These are phyloP conservation scores for Pestalotiopsis sp. DNA, from an alignment of 2,329 filamentous ascomycete genomes.

Conservation along the genomic window DNA sequence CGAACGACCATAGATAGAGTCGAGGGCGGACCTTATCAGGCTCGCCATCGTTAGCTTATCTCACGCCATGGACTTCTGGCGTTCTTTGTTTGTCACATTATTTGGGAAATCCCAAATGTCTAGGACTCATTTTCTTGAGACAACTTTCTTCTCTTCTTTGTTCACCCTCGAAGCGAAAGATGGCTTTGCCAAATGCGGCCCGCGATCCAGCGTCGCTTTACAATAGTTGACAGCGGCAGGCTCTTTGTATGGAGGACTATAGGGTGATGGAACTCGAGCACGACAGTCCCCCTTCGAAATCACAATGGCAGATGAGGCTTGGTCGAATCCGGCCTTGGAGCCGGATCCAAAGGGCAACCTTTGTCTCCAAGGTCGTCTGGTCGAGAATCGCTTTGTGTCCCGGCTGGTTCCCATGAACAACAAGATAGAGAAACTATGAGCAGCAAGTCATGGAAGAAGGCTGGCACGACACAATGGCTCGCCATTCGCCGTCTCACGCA, in stretches of 20 bases:
- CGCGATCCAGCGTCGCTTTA: background rate
- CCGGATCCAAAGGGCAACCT: background rate
- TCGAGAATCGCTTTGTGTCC: background rate
- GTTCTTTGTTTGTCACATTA: background rate
- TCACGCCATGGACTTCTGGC: conserved; percentile 16
- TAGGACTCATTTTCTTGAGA: background rate
- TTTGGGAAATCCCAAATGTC: background rate
- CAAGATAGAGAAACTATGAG: background rate
- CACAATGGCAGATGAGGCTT: background rate
- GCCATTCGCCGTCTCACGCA: background rate
- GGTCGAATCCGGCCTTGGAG: background rate
- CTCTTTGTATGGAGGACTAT: background rate
- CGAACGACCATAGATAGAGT: background rate
- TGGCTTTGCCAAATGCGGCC: background rate
- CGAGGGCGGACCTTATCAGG: conserved; percentile 21
- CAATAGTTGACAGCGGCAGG: background rate
- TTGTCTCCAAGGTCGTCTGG: background rate
- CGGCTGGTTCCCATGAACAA: background rate
- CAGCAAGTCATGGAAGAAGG: background rate
- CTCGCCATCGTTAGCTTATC: conserved; percentile 27
- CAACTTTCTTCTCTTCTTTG: background rate
- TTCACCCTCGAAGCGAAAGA: background rate
- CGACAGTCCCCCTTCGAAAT: background rate
- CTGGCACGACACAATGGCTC: background rate
- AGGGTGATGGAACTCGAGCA: background rate